Evolutionary conservation across 192 early-diverging fungal species (phyloP).

Genomic region (Thoreauomyces humboldtii): DNA sequence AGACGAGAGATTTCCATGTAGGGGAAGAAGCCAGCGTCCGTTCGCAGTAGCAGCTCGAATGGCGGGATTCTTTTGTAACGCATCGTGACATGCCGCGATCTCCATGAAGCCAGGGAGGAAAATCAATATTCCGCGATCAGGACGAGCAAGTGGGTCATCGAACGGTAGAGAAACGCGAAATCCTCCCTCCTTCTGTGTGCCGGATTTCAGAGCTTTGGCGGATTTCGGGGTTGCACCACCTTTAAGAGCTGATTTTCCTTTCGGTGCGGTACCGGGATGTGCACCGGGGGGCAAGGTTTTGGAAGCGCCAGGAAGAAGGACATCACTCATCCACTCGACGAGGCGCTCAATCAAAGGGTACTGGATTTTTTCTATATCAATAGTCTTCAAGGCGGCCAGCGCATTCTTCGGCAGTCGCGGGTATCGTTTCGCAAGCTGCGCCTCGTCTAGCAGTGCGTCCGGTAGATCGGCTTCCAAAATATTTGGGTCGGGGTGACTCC

Average conservation of each 20-base stretch:
- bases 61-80: constrained; percentile 3
- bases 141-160: too few species aligned
- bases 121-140: constrained; percentile 13
- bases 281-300: constrained; percentile 13
- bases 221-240: too few species aligned
- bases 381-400: constrained; percentile 13
- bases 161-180: too few species aligned
- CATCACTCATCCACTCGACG: constrained; percentile 33
- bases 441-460: constrained; percentile 31
- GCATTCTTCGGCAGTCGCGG: constrained; percentile 24
- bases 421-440: constrained; percentile 28
- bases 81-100: constrained; percentile 8
- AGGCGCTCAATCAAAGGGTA: constrained; percentile 47
- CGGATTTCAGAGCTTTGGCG: too few species aligned
- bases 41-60: constrained; percentile 30
- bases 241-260: too few species aligned
- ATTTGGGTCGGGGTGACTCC: not conserved
- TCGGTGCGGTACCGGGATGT: too few species aligned
- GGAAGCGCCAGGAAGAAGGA: constrained; percentile 17
- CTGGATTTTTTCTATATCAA: constrained; percentile 47
- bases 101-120: constrained; percentile 10
- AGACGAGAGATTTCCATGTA: constrained; percentile 56
- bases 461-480: not conserved
- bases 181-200: too few species aligned
- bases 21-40: constrained; percentile 31